Percentiles rank a stretch among this genome's conserved stretches.
Conservation (phyloP, 805 yeast genomes). For the Candida yuanshanica region DNA sequence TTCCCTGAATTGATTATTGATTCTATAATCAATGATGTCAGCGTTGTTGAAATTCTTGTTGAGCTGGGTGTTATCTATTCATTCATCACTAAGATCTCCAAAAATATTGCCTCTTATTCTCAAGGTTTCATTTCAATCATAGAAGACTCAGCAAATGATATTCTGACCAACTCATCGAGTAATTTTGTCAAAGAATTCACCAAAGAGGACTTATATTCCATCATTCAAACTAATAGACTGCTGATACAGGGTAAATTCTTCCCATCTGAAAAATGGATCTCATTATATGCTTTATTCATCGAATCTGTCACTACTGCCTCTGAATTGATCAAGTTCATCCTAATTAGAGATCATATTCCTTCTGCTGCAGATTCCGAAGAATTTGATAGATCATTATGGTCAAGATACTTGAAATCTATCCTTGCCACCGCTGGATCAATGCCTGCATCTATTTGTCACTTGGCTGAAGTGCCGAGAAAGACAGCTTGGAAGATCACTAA, state of each 20-base stretch:
- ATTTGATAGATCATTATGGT: conserved; percentile 64
- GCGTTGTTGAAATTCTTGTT: conserved; percentile 62
- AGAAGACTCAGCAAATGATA: conserved; percentile 29
- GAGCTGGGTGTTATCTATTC: conserved; percentile 64
- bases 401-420: conserved; percentile 52
- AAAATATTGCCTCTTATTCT: conserved; percentile 31
- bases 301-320: conserved; percentile 51
- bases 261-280: conserved; percentile 71
- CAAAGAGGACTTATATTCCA: conserved; percentile 34
- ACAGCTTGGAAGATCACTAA: conserved; percentile 63
- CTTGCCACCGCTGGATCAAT: conserved; percentile 58
- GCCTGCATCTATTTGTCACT: conserved; percentile 62
- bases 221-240: conserved; percentile 45
- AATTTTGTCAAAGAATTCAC: conserved; percentile 36
- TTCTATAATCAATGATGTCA: conserved; percentile 64
- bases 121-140: conserved; percentile 41
- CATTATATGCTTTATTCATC: conserved; percentile 51
- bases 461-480: conserved; percentile 66
- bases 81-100: conserved; percentile 47
- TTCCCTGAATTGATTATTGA: conserved; percentile 62
- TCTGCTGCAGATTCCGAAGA: conserved; percentile 38
- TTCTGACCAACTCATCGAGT: conserved; percentile 34
- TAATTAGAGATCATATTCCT: conserved; percentile 50
- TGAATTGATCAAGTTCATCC: conserved; percentile 45
- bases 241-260: conserved; percentile 51